Conservation (phyloP, 1,284 basidiomycete species). For the Fomitiporia mediterranea region DNA sequence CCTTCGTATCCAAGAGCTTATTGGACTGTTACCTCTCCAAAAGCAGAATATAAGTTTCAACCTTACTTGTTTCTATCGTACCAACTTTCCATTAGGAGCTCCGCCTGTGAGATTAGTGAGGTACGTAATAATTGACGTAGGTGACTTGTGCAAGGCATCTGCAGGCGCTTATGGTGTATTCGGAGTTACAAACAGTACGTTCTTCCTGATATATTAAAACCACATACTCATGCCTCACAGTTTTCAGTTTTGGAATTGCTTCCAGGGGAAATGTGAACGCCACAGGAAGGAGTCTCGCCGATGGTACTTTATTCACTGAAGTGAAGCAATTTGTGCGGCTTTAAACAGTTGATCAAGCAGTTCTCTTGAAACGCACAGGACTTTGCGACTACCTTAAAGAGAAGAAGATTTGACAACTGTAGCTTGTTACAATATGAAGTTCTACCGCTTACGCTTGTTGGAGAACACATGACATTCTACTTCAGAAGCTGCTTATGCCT, state of each 20-base stretch:
- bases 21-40: conserved; percentile 20
- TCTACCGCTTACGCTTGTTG: no score
- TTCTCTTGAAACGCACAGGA: no score
- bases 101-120: conserved; percentile 23
- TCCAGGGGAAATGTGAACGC: conserved; percentile 16
- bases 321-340: conserved; percentile 30
- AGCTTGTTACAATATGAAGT: no score
- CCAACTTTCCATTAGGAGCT: conserved; percentile 9
- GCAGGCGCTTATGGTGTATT: conserved; percentile 29
- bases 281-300: conserved; percentile 29
- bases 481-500: no score
- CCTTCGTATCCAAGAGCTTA: conserved; percentile 20
- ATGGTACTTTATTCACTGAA: conserved; percentile 27
- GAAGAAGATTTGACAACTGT: no score
- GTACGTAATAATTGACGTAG: conserved; percentile 23
- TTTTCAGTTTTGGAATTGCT: conserved; percentile 20
- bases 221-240: no score
- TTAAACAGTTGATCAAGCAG: conserved; percentile 26
- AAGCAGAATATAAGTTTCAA: conserved; percentile 18
- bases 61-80: background rate
- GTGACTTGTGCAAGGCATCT: conserved; percentile 23
- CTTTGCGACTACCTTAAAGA: no score
- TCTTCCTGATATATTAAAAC: background rate
- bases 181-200: conserved; percentile 30
- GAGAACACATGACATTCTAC: no score